phyloP scores from a whole-genome alignment of 148 eudicot genomes.

The Vaccinium myrtillus region DNA sequence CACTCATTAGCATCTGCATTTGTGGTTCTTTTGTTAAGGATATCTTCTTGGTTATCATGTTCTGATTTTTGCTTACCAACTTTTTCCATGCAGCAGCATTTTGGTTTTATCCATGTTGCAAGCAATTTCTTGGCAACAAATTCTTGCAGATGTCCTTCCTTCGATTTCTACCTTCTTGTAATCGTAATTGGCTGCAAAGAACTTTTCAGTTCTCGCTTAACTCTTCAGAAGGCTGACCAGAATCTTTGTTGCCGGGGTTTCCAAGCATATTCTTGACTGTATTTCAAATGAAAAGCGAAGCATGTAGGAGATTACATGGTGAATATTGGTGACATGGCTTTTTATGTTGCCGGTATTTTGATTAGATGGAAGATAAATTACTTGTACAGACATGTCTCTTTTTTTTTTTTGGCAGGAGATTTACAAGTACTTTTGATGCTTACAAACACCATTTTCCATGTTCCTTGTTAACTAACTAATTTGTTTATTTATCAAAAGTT shows the following conservation, averaged over 20 bases:
- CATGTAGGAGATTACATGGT: slow-evolving; percentile 1
- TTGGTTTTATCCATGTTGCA: not conserved
- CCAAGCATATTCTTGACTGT: not conserved
- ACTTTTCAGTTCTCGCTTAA: not conserved
- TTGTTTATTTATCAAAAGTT: not conserved
- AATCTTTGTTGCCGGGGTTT: not conserved
- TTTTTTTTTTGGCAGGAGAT: not conserved
- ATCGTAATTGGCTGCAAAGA: not conserved
- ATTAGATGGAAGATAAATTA: not conserved
- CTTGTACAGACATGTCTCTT: slow-evolving; percentile 2
- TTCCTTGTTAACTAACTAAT: not conserved
- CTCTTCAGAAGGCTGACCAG: too few species aligned
- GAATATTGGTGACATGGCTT: not conserved
- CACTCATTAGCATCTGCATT: not conserved
- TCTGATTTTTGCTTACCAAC: not conserved
- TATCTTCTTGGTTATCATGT: not conserved
- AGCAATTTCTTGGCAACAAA: not conserved
- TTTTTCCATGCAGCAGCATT: slow-evolving; percentile 5
- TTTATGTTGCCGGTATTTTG: not conserved
- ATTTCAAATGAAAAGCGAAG: not conserved
- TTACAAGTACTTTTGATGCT: not conserved
- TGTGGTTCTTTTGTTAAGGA: not conserved
- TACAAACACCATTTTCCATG: not conserved
- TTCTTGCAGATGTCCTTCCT: not conserved
- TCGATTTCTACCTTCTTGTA: slow-evolving; percentile 1